Conservation (phyloP, 1,284 basidiomycete genomes). For the Sporisorium scitamineum region DNA sequence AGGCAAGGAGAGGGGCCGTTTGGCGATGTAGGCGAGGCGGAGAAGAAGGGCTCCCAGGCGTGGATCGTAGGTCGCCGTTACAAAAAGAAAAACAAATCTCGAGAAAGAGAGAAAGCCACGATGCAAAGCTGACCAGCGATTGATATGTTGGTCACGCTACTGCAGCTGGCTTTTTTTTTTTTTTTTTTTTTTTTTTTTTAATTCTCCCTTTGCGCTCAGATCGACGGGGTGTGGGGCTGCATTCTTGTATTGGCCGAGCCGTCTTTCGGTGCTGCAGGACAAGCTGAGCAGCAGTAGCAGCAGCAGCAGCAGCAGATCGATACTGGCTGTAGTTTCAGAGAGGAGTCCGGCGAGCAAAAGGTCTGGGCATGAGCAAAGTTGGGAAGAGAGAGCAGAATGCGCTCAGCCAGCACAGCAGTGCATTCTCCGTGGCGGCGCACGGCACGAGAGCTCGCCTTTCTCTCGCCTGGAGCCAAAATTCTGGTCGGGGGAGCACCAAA, state of each 20-base stretch:
- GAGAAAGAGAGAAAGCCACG: neutral
- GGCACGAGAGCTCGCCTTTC: no score
- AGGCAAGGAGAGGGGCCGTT: neutral
- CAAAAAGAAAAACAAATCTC: neutral
- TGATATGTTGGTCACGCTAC: no score
- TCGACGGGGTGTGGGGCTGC: slow-evolving; percentile 10
- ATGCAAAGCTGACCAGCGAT: neutral
- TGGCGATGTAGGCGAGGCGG: slow-evolving; percentile 8
- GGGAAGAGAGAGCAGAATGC: no score
- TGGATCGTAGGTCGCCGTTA: slow-evolving; percentile 6
- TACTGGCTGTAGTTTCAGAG: neutral
- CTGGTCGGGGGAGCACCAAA: no score
- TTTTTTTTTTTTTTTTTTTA: neutral
- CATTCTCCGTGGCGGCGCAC: no score
- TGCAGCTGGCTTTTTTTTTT: neutral
- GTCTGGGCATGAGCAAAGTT: no score
- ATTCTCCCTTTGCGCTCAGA: neutral
- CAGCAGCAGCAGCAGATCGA: neutral
- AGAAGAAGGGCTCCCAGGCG: neutral
- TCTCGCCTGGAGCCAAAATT: no score
- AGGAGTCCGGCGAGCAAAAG: neutral
- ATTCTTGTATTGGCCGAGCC: neutral
- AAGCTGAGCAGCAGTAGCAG: neutral
- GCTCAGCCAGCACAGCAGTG: no score
- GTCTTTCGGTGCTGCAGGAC: neutral